Percentiles rank a stretch among this genome's conserved stretches.
These are phyloP conservation scores for Eucalyptus cloeziana DNA, from an alignment of 345 rosid genomes.

Conservation along the genomic window DNA sequence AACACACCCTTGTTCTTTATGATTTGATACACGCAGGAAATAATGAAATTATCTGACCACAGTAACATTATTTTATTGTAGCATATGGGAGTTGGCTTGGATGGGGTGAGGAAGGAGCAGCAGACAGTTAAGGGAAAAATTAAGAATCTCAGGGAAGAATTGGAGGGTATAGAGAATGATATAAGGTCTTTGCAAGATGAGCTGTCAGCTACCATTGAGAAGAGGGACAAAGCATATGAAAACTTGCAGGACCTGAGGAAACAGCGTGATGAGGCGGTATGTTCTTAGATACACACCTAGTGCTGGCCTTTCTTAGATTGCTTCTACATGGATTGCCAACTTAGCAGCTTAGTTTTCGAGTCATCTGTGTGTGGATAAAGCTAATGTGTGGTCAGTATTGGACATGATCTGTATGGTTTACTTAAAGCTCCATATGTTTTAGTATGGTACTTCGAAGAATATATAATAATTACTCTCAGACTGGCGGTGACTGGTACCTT, in stretches of 20 bases:
- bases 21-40: not conserved
- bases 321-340: not conserved
- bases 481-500: not conserved
- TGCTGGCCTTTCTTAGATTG: not conserved
- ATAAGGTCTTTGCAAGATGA: conserved; percentile 47
- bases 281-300: not conserved
- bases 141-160: conserved; percentile 32
- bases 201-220: conserved; percentile 26
- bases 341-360: not conserved
- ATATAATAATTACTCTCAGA: not conserved
- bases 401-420: not conserved
- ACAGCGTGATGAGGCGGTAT: conserved; percentile 65
- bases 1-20: not conserved
- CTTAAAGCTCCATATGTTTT: not conserved
- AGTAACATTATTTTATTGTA: conserved; percentile 7
- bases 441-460: not conserved
- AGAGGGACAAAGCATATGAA: conserved; percentile 51
- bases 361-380: not conserved
- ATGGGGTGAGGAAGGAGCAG: conserved; percentile 81
- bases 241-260: conserved; percentile 47
- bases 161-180: conserved; percentile 46
- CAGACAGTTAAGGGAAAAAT: conserved; percentile 58
- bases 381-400: not conserved
- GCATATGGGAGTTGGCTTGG: conserved; percentile 85
- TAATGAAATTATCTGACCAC: not conserved